phyloP scores from a whole-genome alignment of 192 early-diverging fungal genomes.

The Chytriomyces sp. region DNA sequence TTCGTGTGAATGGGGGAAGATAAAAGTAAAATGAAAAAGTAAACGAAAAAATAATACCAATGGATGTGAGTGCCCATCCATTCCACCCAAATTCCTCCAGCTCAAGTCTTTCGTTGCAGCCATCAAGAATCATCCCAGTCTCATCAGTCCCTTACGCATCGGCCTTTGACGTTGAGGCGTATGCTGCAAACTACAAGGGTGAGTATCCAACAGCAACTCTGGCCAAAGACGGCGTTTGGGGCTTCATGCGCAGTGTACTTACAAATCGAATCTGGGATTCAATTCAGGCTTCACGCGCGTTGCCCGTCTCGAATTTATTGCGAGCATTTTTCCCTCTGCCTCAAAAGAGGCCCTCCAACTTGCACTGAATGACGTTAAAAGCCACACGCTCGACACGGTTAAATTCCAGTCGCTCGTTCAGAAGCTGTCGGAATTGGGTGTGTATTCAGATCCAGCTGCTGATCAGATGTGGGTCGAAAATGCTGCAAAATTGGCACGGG shows the following conservation, averaged over 20 bases:
- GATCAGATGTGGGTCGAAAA: conserved; percentile 55
- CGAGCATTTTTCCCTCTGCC: conserved; percentile 69
- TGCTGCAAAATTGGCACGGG: conserved; percentile 55
- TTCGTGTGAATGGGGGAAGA: background rate
- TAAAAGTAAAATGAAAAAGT: background rate
- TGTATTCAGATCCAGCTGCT: conserved; percentile 33
- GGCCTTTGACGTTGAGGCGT: conserved; percentile 65
- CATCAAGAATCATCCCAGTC: too few relatives aligned
- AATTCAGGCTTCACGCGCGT: conserved; percentile 68
- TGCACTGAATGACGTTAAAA: conserved; percentile 65
- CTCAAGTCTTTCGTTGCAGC: too few relatives aligned
- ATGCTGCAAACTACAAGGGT: conserved; percentile 73
- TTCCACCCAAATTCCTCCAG: too few relatives aligned
- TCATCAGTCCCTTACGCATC: too few relatives aligned
- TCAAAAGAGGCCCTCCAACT: conserved; percentile 68
- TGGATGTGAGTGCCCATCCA: background rate
- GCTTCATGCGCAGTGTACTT: background rate
- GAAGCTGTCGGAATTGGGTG: conserved; percentile 60
- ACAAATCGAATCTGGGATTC: background rate
- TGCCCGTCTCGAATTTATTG: conserved; percentile 76
- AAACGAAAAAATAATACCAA: background rate
- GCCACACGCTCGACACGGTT: conserved; percentile 48
- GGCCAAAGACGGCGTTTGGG: background rate
- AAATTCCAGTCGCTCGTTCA: conserved; percentile 58
- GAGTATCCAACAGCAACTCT: conserved; percentile 9